Evolutionary conservation across 768 basidiomycete species (phyloP).

Genomic region (Suillus americanus): DNA sequence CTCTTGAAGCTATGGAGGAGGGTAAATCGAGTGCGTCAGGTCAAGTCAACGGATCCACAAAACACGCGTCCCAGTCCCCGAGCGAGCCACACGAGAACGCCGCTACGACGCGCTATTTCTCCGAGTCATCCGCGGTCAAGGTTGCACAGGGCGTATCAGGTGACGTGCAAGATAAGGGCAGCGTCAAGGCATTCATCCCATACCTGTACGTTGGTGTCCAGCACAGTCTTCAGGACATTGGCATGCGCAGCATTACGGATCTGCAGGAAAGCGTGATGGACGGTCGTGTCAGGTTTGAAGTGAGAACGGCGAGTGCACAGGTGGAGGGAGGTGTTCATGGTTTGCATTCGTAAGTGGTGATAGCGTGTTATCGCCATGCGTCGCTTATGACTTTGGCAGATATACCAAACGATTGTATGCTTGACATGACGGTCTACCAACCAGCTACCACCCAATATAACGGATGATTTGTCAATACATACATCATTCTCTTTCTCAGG

Average conservation of each 20-base stretch:
- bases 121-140: slow-evolving; percentile 73
- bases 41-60: slow-evolving; percentile 34
- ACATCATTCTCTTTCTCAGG: no score
- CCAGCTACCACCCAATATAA: no score
- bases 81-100: slow-evolving; percentile 75
- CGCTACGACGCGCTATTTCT: slow-evolving; percentile 79
- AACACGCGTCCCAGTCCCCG: slow-evolving; percentile 50
- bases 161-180: slow-evolving; percentile 97
- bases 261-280: slow-evolving; percentile 64
- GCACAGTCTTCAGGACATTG: slow-evolving; percentile 94
- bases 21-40: slow-evolving; percentile 43
- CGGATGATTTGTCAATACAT: no score
- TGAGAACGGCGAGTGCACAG: slow-evolving; percentile 93
- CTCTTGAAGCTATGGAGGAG: slow-evolving; percentile 90
- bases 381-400: slow-evolving; percentile 28
- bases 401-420: slow-evolving; percentile 61
- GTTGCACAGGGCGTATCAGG: slow-evolving; percentile 97
- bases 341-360: slow-evolving; percentile 78
- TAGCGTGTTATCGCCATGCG: background rate
- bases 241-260: slow-evolving; percentile 64
- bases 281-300: slow-evolving; percentile 82
- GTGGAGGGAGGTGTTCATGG: slow-evolving; percentile 96
- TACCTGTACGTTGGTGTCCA: slow-evolving; percentile 76
- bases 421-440: slow-evolving; percentile 17
- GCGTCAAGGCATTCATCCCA: slow-evolving; percentile 88